Conservation (phyloP, 805 yeast genomes). For the Kuraishia floccosa region DNA sequence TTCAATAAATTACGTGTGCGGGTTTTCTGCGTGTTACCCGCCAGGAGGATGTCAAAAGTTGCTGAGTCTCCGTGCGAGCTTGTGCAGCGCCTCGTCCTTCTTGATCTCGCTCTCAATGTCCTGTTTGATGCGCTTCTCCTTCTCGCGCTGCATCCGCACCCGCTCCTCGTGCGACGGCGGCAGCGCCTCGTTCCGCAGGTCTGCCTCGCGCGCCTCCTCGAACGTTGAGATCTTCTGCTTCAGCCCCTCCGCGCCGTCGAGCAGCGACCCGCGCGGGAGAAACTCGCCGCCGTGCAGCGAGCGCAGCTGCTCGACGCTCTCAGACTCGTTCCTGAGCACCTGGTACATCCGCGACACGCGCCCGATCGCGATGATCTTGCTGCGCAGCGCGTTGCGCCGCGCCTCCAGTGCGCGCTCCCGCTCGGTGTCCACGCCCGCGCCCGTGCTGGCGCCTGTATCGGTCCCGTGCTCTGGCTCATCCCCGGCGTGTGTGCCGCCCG, state of each 20-base stretch:
- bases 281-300: conserved; percentile 51
- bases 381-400: conserved; percentile 44
- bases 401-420: conserved; percentile 14
- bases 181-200: conserved; percentile 72
- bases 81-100: no score
- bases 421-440: neutral
- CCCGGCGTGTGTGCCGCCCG: neutral
- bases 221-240: conserved; percentile 59
- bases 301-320: conserved; percentile 75
- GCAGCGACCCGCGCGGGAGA: conserved; percentile 79
- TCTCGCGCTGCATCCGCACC: conserved; percentile 28
- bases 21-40: no score
- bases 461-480: neutral
- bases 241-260: conserved; percentile 75
- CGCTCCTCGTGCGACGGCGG: conserved; percentile 71
- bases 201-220: conserved; percentile 76
- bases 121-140: no score
- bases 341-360: conserved; percentile 90
- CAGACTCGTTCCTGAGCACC: conserved; percentile 81
- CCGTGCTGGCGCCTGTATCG: neutral
- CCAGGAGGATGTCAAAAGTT: no score
- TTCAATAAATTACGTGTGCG: no score
- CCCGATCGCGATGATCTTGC: conserved; percentile 93
- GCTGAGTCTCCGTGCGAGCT: no score
- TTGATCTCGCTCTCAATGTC: no score